phyloP scores from a whole-genome alignment of 2,329 filamentous ascomycete species.

The Botrytis medusae region DNA sequence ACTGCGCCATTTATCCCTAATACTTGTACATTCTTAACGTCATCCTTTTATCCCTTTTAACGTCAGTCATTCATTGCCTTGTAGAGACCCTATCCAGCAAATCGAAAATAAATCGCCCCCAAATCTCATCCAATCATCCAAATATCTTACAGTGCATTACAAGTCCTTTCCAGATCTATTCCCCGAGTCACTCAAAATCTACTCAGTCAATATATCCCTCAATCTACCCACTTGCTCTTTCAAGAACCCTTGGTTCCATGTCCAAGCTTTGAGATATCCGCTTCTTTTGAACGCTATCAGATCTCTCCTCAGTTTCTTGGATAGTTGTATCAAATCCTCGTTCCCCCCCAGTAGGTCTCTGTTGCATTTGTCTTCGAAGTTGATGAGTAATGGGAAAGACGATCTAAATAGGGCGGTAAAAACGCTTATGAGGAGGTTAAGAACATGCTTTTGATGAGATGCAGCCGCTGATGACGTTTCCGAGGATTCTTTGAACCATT shows the following conservation, averaged over 20 bases:
- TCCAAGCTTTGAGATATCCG: conserved; percentile 18
- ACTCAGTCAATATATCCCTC: background rate
- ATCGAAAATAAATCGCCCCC: background rate
- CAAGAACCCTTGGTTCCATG: conserved; percentile 4
- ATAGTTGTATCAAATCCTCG: conserved; percentile 29
- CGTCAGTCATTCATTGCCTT: background rate
- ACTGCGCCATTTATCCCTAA: background rate
- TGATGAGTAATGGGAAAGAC: conserved; percentile 32
- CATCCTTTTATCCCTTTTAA: background rate
- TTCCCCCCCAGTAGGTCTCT: conserved; percentile 30
- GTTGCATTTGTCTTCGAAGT: conserved; percentile 32
- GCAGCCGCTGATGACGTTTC: conserved; percentile 14
- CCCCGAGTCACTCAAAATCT: background rate
- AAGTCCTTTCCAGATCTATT: background rate
- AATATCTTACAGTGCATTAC: background rate
- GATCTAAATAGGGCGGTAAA: conserved; percentile 35
- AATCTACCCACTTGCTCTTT: conserved; percentile 17
- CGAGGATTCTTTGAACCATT: background rate
- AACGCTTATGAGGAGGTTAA: conserved; percentile 33
- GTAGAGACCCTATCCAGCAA: background rate
- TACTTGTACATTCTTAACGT: background rate
- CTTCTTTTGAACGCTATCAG: conserved; percentile 32
- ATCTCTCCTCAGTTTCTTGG: conserved; percentile 30
- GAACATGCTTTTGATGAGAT: conserved; percentile 29
- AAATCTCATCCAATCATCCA: background rate